A percentile compares a stretch with the other conserved stretches of the same genome.
phyloP scores from a whole-genome alignment of 768 basidiomycete genomes.

The Neoboletus subvelutipes region DNA sequence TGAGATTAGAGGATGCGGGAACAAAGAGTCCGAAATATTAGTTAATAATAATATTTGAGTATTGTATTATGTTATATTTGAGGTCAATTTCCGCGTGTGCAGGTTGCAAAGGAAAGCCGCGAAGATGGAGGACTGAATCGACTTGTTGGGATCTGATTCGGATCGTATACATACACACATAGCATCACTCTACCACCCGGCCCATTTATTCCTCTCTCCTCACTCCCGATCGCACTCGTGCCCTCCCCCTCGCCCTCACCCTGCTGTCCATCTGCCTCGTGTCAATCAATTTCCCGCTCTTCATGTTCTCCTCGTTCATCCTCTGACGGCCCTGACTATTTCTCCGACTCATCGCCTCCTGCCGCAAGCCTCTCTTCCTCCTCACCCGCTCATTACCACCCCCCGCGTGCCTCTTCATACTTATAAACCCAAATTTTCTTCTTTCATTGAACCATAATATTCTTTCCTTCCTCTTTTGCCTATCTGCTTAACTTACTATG shows the following conservation, averaged over 20 bases:
- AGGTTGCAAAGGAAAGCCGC: constrained; percentile 18
- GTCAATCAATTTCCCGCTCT: constrained; percentile 38
- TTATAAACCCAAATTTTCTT: constrained; percentile 55
- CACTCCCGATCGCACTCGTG: constrained; percentile 31
- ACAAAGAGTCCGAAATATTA: neutral
- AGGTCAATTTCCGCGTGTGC: constrained; percentile 33
- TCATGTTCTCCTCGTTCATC: constrained; percentile 51
- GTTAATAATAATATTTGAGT: neutral
- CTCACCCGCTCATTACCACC: constrained; percentile 44
- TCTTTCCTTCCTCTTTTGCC: constrained; percentile 52
- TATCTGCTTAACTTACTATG: constrained; percentile 61
- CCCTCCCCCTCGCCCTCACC: constrained; percentile 35
- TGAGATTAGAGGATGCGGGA: neutral
- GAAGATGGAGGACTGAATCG: constrained; percentile 22
- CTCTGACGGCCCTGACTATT: constrained; percentile 41
- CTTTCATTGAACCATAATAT: constrained; percentile 44
- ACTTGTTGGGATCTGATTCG: constrained; percentile 18
- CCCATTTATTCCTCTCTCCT: constrained; percentile 26
- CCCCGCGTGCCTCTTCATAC: constrained; percentile 44
- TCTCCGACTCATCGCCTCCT: constrained; percentile 40
- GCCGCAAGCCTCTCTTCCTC: constrained; percentile 33
- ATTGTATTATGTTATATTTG: too few relatives aligned
- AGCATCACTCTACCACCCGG: constrained; percentile 28
- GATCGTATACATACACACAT: constrained; percentile 1
- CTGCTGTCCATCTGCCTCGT: constrained; percentile 47